Evolutionary conservation across 306 rosid species (phyloP), one percentile per base, ranked within the genome.

Genomic region (Cicer pinnatifidum): DNA sequence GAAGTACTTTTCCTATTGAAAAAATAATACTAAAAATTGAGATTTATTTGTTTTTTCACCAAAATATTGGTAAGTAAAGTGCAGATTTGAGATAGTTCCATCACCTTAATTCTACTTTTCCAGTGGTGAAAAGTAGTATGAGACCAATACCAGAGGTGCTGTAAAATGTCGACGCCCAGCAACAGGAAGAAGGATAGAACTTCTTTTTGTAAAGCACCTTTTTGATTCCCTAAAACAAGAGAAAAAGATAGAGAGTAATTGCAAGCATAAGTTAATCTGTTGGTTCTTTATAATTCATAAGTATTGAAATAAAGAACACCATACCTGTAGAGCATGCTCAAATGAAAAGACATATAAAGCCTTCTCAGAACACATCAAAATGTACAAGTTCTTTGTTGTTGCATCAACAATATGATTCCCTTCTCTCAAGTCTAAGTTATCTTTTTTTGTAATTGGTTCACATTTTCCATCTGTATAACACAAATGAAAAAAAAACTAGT

Each of bases 131-230:
- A 76, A 88, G 81, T 74, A 88, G 91, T 54, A 85, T 1, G 38
- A 93, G 92, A 56, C 89, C 87, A 37, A 79, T 78, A 62, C 75
- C 80, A 69, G 86, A 78, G 69, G 76, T 54, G 65, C 72, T 74
- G 72, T 77, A 54, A 78, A 93, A 89, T 65, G 93, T 86, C 1
- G 98, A 89, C 56, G 96, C 96, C 96, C 93, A 93, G 72, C 89
- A 93, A 86, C 98, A 93, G 12, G 86, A 84, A 35, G 90, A 81
- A 69, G 89, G 80, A 23, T 82, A 88, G 50, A 84, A 93, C 83
- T 89, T 93, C 79, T 89, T 93, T 86, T 93, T 93, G 85, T 80
- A 41, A 43, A 86, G 85, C 75, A 93, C 98, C 86, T 87, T 93
- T 87, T 91, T 93, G 40, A 91, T 68, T 74, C 98, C 97, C 97